phyloP scores from a whole-genome alignment of 1,139 yeast genomes.

The Debaryomyces robertsiae region DNA sequence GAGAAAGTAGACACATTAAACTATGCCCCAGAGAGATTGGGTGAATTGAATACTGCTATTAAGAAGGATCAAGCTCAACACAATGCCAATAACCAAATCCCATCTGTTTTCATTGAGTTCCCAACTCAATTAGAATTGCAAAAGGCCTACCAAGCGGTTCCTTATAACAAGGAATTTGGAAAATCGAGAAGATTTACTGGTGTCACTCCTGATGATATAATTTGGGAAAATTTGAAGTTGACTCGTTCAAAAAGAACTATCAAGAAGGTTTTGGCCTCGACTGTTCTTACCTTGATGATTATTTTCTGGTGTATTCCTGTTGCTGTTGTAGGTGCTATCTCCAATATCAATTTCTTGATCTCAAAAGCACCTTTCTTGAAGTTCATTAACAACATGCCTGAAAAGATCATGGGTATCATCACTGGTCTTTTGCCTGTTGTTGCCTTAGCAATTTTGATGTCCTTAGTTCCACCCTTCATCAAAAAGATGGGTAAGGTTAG shows the following conservation, averaged over 20 bases:
- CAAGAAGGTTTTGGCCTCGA: conserved; percentile 42
- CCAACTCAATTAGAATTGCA: conserved; percentile 87
- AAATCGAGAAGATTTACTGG: conserved; percentile 66
- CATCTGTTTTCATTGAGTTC: conserved; percentile 85
- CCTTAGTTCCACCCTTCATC: conserved; percentile 72
- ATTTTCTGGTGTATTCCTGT: conserved; percentile 95
- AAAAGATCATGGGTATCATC: conserved; percentile 68
- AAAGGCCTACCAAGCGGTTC: conserved; percentile 79
- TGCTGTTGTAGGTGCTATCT: conserved; percentile 91
- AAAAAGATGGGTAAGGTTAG: conserved; percentile 64
- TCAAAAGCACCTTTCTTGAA: conserved; percentile 66
- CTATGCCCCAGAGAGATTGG: conserved; percentile 66
- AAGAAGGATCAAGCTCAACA: conserved; percentile 55
- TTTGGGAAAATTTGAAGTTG: conserved; percentile 73
- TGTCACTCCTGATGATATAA: conserved; percentile 68
- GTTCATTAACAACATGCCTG: conserved; percentile 73
- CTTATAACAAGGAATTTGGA: conserved; percentile 66
- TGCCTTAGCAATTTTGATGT: conserved; percentile 79
- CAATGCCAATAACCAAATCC: conserved; percentile 50
- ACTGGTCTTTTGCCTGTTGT: conserved; percentile 88
- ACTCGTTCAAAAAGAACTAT: conserved; percentile 44
- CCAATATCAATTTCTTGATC: conserved; percentile 76
- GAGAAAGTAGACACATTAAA: conserved; percentile 84
- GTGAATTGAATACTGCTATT: conserved; percentile 68
- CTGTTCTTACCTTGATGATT: conserved; percentile 55